These are phyloP conservation scores for Massariosphaeria phaeospora DNA, from an alignment of 495 filamentous ascomycete species.

Conservation along the genomic window DNA sequence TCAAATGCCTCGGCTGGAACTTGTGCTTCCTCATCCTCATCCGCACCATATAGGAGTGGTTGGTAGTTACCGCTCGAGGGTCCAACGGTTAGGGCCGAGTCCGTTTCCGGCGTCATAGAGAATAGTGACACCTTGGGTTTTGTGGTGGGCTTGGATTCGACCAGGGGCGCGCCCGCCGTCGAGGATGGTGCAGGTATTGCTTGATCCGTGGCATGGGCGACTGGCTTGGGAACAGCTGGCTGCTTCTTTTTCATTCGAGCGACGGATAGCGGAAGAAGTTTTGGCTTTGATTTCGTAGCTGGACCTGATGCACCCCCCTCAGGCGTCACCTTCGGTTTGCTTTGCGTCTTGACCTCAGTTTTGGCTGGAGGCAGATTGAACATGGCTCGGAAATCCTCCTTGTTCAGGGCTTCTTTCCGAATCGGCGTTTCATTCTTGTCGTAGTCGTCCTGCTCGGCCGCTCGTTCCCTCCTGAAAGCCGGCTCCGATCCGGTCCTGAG, in stretches of 20 bases:
- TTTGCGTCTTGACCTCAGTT: constrained; percentile 15
- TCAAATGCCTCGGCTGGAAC: constrained; percentile 7
- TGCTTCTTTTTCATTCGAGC: constrained; percentile 59
- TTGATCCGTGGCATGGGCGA: neutral
- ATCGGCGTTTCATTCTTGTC: constrained; percentile 10
- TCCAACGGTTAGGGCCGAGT: constrained; percentile 9
- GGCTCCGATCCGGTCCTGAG: constrained; percentile 75
- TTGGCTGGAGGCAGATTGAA: constrained; percentile 11
- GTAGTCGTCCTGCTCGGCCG: constrained; percentile 1
- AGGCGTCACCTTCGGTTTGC: constrained; percentile 42
- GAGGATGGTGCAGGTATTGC: neutral
- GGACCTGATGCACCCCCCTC: neutral
- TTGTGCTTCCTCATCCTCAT: constrained; percentile 24
- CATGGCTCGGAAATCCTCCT: constrained; percentile 22
- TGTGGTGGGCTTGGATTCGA: constrained; percentile 23
- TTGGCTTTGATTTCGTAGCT: constrained; percentile 56
- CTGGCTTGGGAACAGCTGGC: neutral
- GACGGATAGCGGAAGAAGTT: constrained; percentile 86
- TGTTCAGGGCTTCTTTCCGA: neutral
- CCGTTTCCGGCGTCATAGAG: constrained; percentile 46
- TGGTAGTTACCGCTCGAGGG: constrained; percentile 43
- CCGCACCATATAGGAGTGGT: constrained; percentile 21
- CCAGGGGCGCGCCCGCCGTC: constrained; percentile 19
- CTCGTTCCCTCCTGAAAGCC: constrained; percentile 62
- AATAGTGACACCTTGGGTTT: constrained; percentile 56